phyloP scores from a whole-genome alignment of 352 stramenopile genomes.

The Blastocystis sp. region DNA sequence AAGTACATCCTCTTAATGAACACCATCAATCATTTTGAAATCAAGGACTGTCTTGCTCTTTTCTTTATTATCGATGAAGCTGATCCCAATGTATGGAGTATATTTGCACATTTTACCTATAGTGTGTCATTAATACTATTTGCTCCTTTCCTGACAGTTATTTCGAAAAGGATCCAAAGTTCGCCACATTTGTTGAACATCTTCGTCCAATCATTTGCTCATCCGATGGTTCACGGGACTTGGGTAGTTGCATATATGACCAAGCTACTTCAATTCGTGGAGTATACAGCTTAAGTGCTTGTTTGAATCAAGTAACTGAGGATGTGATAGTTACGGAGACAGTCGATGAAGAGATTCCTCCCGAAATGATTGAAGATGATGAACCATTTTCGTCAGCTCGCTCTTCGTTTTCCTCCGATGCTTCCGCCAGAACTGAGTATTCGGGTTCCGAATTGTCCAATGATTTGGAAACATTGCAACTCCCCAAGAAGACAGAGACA shows the following conservation, averaged over 20 bases:
- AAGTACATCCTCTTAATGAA: conserved; percentile 54
- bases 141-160: not conserved
- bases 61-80: conserved; percentile 39
- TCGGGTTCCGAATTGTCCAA: not conserved
- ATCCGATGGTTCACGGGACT: not conserved
- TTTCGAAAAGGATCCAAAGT: not conserved
- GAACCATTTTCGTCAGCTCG: not conserved
- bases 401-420: not conserved
- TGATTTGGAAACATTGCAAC: not conserved
- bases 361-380: not conserved
- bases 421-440: not conserved
- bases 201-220: not conserved
- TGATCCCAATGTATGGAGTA: not conserved
- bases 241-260: not conserved
- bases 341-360: not conserved
- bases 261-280: not conserved
- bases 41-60: conserved; percentile 22
- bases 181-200: not conserved
- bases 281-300: not conserved
- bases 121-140: not conserved
- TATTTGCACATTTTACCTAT: not conserved
- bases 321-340: not conserved
- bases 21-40: conserved; percentile 14
- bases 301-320: not conserved
- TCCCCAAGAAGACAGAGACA: not conserved